Conservation (phyloP, 2,329 filamentous ascomycete genomes). For the Hypoxylon rubiginosum region DNA sequence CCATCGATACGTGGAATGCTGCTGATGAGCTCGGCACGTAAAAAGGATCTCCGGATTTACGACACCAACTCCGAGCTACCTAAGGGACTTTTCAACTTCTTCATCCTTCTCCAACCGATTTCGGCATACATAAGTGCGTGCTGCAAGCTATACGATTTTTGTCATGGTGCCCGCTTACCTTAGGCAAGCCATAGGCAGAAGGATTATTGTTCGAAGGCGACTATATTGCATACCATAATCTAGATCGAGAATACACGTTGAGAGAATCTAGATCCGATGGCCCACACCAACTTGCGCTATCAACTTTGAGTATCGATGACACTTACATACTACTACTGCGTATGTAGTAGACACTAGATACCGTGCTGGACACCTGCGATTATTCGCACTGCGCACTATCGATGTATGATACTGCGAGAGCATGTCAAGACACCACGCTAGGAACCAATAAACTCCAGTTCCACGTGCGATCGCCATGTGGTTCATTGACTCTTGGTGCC, state of each 20-base stretch:
- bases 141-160: background rate
- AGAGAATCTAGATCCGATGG: slow-evolving; percentile 30
- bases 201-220: background rate
- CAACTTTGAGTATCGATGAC: slow-evolving; percentile 10
- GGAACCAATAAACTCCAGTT: slow-evolving; percentile 38
- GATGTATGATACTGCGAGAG: slow-evolving; percentile 37
- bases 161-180: background rate
- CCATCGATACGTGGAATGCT: slow-evolving; percentile 15
- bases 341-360: background rate
- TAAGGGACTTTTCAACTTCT: slow-evolving; percentile 1
- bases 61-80: slow-evolving; percentile 35
- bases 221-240: background rate
- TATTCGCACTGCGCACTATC: slow-evolving; percentile 32
- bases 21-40: slow-evolving; percentile 35
- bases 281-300: background rate
- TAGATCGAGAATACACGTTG: background rate
- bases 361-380: slow-evolving; percentile 25
- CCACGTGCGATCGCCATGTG: slow-evolving; percentile 43
- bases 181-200: slow-evolving; percentile 4
- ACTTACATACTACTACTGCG: background rate
- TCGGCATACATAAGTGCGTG: slow-evolving; percentile 25
- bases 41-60: slow-evolving; percentile 33
- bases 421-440: slow-evolving; percentile 23
- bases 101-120: slow-evolving; percentile 25
- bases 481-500: slow-evolving; percentile 37